These are phyloP conservation scores for Populus hybrid DNA, from an alignment of 441 rosid species.

Conservation along the genomic window DNA sequence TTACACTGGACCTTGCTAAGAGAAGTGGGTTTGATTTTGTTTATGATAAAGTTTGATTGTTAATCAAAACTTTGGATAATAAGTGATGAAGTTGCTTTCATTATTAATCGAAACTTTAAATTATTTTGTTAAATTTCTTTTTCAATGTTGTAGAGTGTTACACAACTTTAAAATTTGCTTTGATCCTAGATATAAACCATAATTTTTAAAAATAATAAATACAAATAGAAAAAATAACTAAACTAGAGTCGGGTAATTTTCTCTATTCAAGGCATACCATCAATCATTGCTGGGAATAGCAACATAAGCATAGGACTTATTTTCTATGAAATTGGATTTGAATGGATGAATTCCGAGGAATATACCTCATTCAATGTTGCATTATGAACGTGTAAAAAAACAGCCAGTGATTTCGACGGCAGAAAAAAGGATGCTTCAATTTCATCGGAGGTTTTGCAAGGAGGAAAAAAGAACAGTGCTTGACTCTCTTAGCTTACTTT, in stretches of 20 bases:
- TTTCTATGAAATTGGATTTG: not conserved
- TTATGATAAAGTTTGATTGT: not conserved
- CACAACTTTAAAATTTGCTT: too few relatives aligned
- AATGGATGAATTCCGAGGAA: conserved; percentile 5
- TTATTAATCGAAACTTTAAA: too few relatives aligned
- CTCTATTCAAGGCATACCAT: not conserved
- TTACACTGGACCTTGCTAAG: not conserved
- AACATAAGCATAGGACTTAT: not conserved
- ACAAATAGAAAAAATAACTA: too few relatives aligned
- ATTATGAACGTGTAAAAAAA: not conserved
- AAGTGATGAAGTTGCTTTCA: too few relatives aligned
- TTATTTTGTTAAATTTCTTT: too few relatives aligned
- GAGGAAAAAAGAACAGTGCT: not conserved
- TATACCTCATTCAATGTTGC: not conserved
- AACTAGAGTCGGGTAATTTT: too few relatives aligned
- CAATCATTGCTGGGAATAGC: not conserved
- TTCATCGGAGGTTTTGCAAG: not conserved
- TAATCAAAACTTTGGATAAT: too few relatives aligned
- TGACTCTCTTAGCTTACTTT: too few relatives aligned
- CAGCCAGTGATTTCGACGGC: not conserved
- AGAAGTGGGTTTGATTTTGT: not conserved
- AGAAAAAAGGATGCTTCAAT: not conserved
- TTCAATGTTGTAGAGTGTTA: too few relatives aligned
- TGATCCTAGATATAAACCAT: too few relatives aligned
- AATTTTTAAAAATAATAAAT: too few relatives aligned